Evolutionary conservation across 1,284 basidiomycete genomes (phyloP), one percentile per base, ranked within the genome.

Genomic region (Chondrostereum purpureum): DNA sequence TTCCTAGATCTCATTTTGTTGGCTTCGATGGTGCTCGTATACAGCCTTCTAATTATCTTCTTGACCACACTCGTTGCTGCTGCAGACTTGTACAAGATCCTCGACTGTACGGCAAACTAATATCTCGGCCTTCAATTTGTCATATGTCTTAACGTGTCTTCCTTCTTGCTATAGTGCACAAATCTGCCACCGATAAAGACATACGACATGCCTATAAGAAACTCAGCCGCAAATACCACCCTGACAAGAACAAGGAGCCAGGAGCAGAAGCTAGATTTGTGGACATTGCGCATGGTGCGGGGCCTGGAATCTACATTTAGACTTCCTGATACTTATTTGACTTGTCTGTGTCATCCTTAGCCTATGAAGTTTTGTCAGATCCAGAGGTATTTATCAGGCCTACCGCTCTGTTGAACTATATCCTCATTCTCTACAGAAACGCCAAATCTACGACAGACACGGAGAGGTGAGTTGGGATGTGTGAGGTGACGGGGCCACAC

Each of bases 331-430:
- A n/a, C n/a, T n/a, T n/a, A n/a, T n/a, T n/a, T n/a, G 24, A 14
- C 44, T 49, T 50, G 51, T 50, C 34, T 46, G 41, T 39, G 24
- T n/a, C n/a, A 48, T 20, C 22, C 46, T 24, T 58, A 92, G 92
- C 92, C n/a, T 97, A 95, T 57, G 92, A 96, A 65, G 79, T 95
- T 17, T 71, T 97, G 19, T 92, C 90, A 4, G 90, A 95, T 58
- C 50, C 76, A 1, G 80, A 78, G 53, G 88, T 90, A 55, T 50
- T 78, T 43, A n/a, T n/a, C n/a, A 23, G 8, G 14, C 31, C 45
- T 50, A 39, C 17, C 16, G 20, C 22, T 36, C 17, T n/a, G 47
- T 8, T 33, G 40, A 33, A n/a, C 47, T 27, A 41, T 35, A 5
- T 33, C 22, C 40, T 34, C 4, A 17, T 55, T 10, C n/a, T 3